A percentile compares a stretch with the other conserved stretches of the same genome.
Conservation (phyloP, 2,329 filamentous ascomycete genomes). For the Tolypocladium inflatum region DNA sequence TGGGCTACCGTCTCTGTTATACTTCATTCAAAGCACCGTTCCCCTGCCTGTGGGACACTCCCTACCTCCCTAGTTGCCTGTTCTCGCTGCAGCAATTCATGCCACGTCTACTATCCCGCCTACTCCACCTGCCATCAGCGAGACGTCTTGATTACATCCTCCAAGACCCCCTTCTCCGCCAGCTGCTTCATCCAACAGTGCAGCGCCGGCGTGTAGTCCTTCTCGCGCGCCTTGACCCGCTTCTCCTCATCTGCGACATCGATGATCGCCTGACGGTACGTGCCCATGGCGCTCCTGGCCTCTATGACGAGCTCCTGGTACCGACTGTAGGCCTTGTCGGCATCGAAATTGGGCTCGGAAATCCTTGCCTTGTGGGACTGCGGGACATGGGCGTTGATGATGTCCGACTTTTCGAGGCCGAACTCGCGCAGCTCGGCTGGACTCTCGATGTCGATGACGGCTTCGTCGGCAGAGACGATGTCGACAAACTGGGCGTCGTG, state of each 20-base stretch:
- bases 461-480: conserved; percentile 11
- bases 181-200: conserved; percentile 61
- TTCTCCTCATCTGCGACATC: conserved; percentile 37
- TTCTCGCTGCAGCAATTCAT: background rate
- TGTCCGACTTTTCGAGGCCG: conserved; percentile 13
- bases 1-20: background rate
- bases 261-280: conserved; percentile 39
- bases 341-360: conserved; percentile 3
- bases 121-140: conserved; percentile 1
- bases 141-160: conserved; percentile 23
- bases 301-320: conserved; percentile 29
- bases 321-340: conserved; percentile 21
- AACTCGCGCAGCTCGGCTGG: conserved; percentile 18
- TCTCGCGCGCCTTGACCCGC: conserved; percentile 44
- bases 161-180: conserved; percentile 54
- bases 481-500: conserved; percentile 10
- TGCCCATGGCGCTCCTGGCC: conserved; percentile 29
- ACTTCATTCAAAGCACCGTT: background rate
- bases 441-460: conserved; percentile 12
- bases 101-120: background rate
- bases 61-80: background rate
- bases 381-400: conserved; percentile 13
- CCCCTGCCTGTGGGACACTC: background rate
- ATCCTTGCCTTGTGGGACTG: conserved; percentile 7
- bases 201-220: conserved; percentile 62